Percentiles rank a stretch among this genome's conserved stretches.
Evolutionary conservation across 768 basidiomycete species (phyloP).

Genomic region (Boletus tylopilopsis): DNA sequence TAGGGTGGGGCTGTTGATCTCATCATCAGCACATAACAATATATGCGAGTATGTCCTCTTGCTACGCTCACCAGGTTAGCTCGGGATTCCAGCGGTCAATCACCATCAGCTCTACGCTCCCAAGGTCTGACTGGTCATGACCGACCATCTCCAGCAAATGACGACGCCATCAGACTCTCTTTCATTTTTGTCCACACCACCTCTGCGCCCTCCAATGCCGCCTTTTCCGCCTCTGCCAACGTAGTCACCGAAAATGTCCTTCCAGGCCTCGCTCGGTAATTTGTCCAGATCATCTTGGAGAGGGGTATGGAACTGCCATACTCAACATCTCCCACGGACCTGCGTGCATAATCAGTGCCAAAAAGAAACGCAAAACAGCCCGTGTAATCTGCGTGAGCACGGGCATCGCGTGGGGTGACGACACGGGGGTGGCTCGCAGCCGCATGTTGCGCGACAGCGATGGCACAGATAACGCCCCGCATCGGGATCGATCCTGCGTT

Average conservation of each 20-base stretch:
- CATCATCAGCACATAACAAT: background rate
- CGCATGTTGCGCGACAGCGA: constrained; percentile 45
- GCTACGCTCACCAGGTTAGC: no score
- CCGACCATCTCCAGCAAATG: constrained; percentile 29
- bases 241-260: constrained; percentile 37
- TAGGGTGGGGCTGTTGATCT: background rate
- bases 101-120: constrained; percentile 6
- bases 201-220: constrained; percentile 46
- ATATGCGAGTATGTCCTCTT: background rate
- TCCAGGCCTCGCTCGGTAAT: constrained; percentile 17
- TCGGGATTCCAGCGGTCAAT: background rate
- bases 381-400: constrained; percentile 34
- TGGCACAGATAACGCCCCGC: constrained; percentile 71
- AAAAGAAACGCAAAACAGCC: constrained; percentile 74
- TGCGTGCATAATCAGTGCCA: constrained; percentile 12
- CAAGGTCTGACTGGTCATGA: no score
- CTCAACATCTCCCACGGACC: background rate
- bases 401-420: constrained; percentile 40
- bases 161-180: constrained; percentile 31
- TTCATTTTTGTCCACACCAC: constrained; percentile 49
- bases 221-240: constrained; percentile 42
- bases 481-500: constrained; percentile 70
- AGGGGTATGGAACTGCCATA: constrained; percentile 13
- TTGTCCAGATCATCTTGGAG: constrained; percentile 27
- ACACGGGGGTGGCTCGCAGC: constrained; percentile 24